A percentile compares a stretch with the other conserved stretches of the same genome.
Evolutionary conservation across 1,139 yeast genomes (phyloP).

Genomic region (Maudiozyma humilis): DNA sequence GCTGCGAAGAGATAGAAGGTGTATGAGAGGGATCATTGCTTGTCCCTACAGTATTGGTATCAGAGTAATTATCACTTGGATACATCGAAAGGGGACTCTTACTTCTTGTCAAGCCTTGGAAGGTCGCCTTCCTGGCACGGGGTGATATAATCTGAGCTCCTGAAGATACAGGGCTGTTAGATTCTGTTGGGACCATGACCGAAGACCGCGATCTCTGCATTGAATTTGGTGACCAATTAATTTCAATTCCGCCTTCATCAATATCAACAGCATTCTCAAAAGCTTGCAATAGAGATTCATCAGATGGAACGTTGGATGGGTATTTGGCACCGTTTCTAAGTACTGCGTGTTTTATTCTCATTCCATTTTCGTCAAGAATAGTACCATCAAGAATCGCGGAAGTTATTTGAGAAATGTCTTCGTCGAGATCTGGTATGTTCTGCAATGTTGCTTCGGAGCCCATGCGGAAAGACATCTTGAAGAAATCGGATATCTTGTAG

Average conservation of each 20-base stretch:
- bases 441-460: slow-evolving; percentile 24
- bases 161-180: slow-evolving; percentile 9
- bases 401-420: slow-evolving; percentile 19
- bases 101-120: slow-evolving; percentile 4
- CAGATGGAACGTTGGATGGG: slow-evolving; percentile 10
- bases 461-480: slow-evolving; percentile 19
- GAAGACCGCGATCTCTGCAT: slow-evolving; percentile 11
- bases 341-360: slow-evolving; percentile 10
- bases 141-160: slow-evolving; percentile 7
- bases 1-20: slow-evolving; percentile 10
- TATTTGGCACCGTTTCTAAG: slow-evolving; percentile 7
- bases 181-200: slow-evolving; percentile 4
- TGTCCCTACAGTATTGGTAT: not conserved
- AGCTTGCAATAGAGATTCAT: slow-evolving; percentile 5
- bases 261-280: slow-evolving; percentile 1
- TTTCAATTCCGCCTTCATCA: slow-evolving; percentile 1
- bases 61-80: not conserved
- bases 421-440: slow-evolving; percentile 20
- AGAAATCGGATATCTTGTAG: slow-evolving; percentile 17
- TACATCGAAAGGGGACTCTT: slow-evolving; percentile 6
- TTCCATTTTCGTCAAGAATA: slow-evolving; percentile 16
- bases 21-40: slow-evolving; percentile 8
- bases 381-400: slow-evolving; percentile 21
- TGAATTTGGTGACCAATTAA: slow-evolving; percentile 7
- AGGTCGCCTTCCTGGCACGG: not conserved